Base-by-base conservation (phyloP, 345 rosid genomes). In the Erysimum cheiranthoides region DNA sequence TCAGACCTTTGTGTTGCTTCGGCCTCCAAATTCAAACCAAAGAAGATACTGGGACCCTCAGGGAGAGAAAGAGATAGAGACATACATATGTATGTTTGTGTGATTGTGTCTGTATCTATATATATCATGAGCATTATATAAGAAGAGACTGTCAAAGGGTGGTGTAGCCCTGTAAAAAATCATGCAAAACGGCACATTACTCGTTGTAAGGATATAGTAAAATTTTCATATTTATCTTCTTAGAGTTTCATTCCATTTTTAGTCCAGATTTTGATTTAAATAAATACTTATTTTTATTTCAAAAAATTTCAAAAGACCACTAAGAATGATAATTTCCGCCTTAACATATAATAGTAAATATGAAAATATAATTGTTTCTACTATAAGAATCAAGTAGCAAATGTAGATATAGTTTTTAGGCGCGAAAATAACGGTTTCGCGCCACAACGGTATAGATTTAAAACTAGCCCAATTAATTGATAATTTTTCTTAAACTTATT, bases 231-330 rank as follows among this genome's bases (percentile, higher is more conserved):
- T 31, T 59, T 50, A 76, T 76, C 56, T 76, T 50, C 49, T 32
- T 3, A 10, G 50, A 38, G 63, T 76, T 52, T 76, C 57, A 70
- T 76, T 68, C 79, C 74, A 68, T 60, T 59, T 74, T 0, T 36
- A 30, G 51, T 47, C n/a, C 35, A 42, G 50, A 72, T 71, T 49
- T 32, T 34, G 0, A n/a, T 71, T 34, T 25, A 4, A 59, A 1
- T 8, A 8, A 18, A 54, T 5, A 21, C 2, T 8, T 17, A 6
- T 0, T 17, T 27, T 32, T 47, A 21, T 40, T 45, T 31, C 13
- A 5, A 17, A 10, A 28, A 5, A 36, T 58, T 57, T 21, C 25
- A 17, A 0, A 16, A 32, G 6, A 17, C 52, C 17, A 14, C 38
- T 5, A 59, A 34, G 25, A 59, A 25, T 39, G 10, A 11, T 7